Evolutionary conservation across 2,329 filamentous ascomycete species (phyloP), one percentile per base, ranked within the genome.

Genomic region (Seiridium cupressi): DNA sequence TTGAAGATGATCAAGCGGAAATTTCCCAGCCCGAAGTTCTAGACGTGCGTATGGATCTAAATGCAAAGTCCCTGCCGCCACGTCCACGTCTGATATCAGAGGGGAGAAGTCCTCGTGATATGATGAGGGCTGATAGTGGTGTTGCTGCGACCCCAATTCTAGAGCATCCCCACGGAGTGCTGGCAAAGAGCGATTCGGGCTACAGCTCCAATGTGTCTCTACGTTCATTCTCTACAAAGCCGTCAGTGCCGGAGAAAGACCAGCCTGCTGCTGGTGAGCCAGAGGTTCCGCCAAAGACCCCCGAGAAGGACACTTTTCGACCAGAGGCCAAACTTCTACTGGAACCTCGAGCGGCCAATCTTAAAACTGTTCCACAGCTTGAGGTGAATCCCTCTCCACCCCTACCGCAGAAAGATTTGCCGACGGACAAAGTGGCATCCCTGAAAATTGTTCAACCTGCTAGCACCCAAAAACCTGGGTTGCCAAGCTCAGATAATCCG

Each of bases 201-300:
- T 88, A 88, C 65, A 84, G 84, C 65, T 88, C 84, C 6, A 86
- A 82, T 65, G 74, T 83, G 4, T 88, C 85, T 10, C 69, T 86
- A 18, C 78, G 81, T 44, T 87, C 84, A 0, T 77, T 83, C 57
- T 73, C 76, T 31, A 67, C 70, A 7, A 77, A 73, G 61, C 60
- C 68, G 9, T 65, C 66, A 3, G 61, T 67, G 31, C 54, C 61
- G 1, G 71, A 74, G 18, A 71, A 68, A 60, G 65, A 69, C 6
- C 54, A 57, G 55, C 5, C 40, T 58, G 59, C 57, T 18, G 64
- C 58, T 11, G 26, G 44, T n/a, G 62, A 65, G 13, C 18, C 57
- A 26, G 59, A 59, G 48, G 55, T 60, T 0, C 51, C 51, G 1
- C 55, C 62, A 8, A 34, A 31, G n/a, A 51, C 47, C 8, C 42